Evolutionary conservation across 208 protist genomes (phyloP).

Genomic region (Wallacemonas collosoma): DNA sequence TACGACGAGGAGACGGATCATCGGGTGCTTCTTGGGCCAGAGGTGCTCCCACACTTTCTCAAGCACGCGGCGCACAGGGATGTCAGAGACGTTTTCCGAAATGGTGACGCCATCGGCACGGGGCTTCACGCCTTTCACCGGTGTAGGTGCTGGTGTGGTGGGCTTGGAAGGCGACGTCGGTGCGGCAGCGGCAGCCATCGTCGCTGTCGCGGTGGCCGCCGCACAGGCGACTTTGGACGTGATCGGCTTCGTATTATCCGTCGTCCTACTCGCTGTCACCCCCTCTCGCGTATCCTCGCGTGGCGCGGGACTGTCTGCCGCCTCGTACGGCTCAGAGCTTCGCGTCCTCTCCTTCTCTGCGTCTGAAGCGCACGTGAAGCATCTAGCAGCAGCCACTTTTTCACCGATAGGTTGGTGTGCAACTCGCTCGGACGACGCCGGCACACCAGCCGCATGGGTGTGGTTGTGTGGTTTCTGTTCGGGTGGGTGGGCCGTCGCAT

Average conservation of each 20-base stretch:
- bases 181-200: not conserved
- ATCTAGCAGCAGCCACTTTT: not conserved
- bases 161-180: too few relatives aligned
- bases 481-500: too few relatives aligned
- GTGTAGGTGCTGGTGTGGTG: not conserved
- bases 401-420: not conserved
- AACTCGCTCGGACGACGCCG: not conserved
- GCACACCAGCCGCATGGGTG: too few relatives aligned
- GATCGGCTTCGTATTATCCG: too few relatives aligned
- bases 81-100: conserved; percentile 45
- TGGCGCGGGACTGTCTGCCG: too few relatives aligned
- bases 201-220: not conserved
- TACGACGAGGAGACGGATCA: conserved; percentile 72
- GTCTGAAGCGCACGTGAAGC: conserved; percentile 13
- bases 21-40: conserved; percentile 72
- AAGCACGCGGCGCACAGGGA: conserved; percentile 77
- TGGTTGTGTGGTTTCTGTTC: too few relatives aligned
- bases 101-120: conserved; percentile 46
- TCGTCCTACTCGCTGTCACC: too few relatives aligned
- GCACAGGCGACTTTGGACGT: too few relatives aligned
- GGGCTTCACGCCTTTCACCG: conserved; percentile 15
- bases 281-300: too few relatives aligned
- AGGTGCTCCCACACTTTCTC: conserved; percentile 76
- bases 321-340: not conserved
- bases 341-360: not conserved